Evolutionary conservation across 306 rosid species (phyloP), one percentile per base, ranked within the genome.

Genomic region (Lotus japonicus): DNA sequence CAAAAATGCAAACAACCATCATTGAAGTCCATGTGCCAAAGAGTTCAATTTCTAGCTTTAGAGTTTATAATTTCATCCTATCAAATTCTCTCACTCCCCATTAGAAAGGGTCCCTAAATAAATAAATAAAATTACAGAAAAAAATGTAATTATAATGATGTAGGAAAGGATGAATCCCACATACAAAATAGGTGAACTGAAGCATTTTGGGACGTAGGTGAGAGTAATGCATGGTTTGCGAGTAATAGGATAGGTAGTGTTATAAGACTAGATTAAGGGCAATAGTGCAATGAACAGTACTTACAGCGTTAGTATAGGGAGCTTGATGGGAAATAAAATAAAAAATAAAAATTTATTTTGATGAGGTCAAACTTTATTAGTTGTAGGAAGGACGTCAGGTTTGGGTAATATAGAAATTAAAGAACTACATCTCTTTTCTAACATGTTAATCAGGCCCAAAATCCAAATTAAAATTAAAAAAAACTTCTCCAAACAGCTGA

Each of bases 351-450:
- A 54, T 42, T 33, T 35, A 21, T 21, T 33, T 64, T 17, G 18
- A 50, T 48, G 31, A 56, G 68, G 56, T 19, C 13, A 74, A 74
- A 14, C 28, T 15, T 69, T 4, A 35, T 18, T 50, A 26, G 58
- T 57, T 39, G n/a, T 43, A 4, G 33, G 52, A 55, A 65, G 36
- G 36, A 6, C 18, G 43, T 33, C 45, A 18, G 51, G 13, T 54
- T 65, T 46, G 60, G 35, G 68, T 55, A 44, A 73, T 17, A 10
- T 31, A 10, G 46, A 73, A 64, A 43, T 17, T 55, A 26, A 64
- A 31, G 23, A 42, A 21, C 53, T 15, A 5, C 2, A 2, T 56
- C 14, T 14, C 72, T 68, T 61, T 69, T 12, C 52, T 19, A 7
- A 21, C 31, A 26, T 43, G 8, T 49, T 12, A 33, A 19, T 28